phyloP scores from a whole-genome alignment of 164 flowering plant species.

The Euptelea pleiosperma region DNA sequence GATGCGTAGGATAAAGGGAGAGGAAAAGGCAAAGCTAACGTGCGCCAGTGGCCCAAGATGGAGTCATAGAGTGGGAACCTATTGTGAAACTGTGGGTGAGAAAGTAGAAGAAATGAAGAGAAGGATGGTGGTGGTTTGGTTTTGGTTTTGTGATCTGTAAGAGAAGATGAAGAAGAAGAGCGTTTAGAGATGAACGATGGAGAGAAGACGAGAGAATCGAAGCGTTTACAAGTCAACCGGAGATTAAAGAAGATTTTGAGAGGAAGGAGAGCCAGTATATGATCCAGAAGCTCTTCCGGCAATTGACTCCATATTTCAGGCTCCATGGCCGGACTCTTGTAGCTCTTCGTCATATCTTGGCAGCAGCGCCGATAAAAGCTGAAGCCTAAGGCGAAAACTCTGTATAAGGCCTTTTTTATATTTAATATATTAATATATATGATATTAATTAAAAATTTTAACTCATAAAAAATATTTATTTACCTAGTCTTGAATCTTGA shows the following conservation, averaged over 20 bases:
- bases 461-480: no score
- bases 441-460: no score
- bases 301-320: conserved; percentile 57
- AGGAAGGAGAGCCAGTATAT: conserved; percentile 54
- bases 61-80: conserved; percentile 47
- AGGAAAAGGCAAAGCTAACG: conserved; percentile 27
- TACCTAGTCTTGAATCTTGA: no score
- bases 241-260: conserved; percentile 41
- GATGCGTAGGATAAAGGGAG: conserved; percentile 13
- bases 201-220: conserved; percentile 54
- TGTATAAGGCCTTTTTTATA: no score
- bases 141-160: no score
- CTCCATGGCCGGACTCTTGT: no score
- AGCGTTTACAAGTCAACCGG: conserved; percentile 60
- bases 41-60: conserved; percentile 41
- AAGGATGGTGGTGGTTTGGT: conserved; percentile 19
- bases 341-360: no score
- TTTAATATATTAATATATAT: no score
- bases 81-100: conserved; percentile 51
- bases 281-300: conserved; percentile 60
- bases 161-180: no score
- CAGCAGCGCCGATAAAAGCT: no score
- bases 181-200: conserved; percentile 50
- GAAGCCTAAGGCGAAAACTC: no score
- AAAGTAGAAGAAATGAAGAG: conserved; percentile 54